phyloP scores from a whole-genome alignment of 2,329 filamentous ascomycete species.

The Seiridium cupressi region DNA sequence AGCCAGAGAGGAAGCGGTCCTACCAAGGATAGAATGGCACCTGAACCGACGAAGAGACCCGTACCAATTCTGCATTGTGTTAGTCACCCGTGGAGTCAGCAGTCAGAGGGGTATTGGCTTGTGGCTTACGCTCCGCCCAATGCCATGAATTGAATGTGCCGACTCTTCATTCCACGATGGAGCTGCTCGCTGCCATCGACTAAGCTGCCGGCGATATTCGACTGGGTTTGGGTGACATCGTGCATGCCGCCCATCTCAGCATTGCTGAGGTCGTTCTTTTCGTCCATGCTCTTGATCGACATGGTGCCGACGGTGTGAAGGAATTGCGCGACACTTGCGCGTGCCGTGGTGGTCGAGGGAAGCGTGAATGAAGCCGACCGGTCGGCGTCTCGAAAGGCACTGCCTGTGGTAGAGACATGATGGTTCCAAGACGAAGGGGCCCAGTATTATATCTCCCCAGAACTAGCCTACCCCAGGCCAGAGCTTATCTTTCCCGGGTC shows the following conservation, averaged over 20 bases:
- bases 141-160: conserved; percentile 61
- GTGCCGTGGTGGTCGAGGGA: background rate
- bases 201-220: conserved; percentile 1
- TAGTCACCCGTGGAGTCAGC: conserved; percentile 4
- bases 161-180: conserved; percentile 55
- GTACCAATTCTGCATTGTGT: conserved; percentile 50
- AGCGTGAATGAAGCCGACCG: background rate
- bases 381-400: background rate
- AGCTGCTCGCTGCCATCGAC: conserved; percentile 42
- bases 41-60: conserved; percentile 62
- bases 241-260: conserved; percentile 11
- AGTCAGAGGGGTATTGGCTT: background rate
- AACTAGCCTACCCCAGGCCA: background rate
- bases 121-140: conserved; percentile 43
- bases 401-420: background rate
- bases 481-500: background rate
- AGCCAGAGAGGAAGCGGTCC: conserved; percentile 69
- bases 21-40: conserved; percentile 50
- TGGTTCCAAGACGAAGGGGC: background rate
- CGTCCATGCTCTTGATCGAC: conserved; percentile 12
- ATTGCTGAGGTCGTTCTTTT: conserved; percentile 7
- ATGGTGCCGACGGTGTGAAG: background rate
- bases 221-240: conserved; percentile 8
- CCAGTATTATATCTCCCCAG: background rate
- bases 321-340: background rate